Evolutionary conservation across 2,329 filamentous ascomycete genomes (phyloP).

Genomic region (Decorospora gaudefroyi): DNA sequence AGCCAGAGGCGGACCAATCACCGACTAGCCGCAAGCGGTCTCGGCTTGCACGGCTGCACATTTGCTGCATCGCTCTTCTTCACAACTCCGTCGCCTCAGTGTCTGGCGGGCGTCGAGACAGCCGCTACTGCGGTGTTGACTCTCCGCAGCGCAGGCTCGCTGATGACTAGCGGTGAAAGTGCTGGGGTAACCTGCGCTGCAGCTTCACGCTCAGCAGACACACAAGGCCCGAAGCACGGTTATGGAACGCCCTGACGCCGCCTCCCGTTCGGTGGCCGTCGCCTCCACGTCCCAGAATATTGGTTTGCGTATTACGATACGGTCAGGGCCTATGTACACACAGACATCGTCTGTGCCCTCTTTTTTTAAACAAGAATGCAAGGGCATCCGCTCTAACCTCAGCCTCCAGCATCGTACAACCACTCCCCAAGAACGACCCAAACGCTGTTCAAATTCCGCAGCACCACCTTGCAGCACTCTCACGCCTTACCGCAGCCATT

Average conservation of each 20-base stretch:
- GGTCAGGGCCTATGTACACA: constrained; percentile 28
- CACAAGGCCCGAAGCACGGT: constrained; percentile 16
- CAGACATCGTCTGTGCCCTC: constrained; percentile 27
- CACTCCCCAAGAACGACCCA: constrained; percentile 35
- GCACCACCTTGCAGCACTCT: constrained; percentile 35
- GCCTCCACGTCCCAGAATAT: constrained; percentile 27
- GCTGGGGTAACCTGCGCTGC: constrained; percentile 33
- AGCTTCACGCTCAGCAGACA: constrained; percentile 35
- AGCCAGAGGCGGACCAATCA: too few relatives aligned
- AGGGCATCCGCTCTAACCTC: constrained; percentile 39
- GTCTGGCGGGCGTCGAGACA: constrained; percentile 29
- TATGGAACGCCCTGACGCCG: constrained; percentile 27
- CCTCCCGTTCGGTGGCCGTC: constrained; percentile 36
- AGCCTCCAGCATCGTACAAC: constrained; percentile 30
- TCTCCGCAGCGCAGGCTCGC: constrained; percentile 17
- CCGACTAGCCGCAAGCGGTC: constrained; percentile 19
- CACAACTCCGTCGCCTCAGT: constrained; percentile 19
- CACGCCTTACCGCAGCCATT: constrained; percentile 25
- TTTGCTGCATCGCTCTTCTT: constrained; percentile 23
- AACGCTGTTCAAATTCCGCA: constrained; percentile 41
- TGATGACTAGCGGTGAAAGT: constrained; percentile 37
- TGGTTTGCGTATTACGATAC: constrained; percentile 33
- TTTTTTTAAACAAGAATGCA: constrained; percentile 42
- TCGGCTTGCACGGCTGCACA: constrained; percentile 25
- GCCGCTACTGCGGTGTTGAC: constrained; percentile 25